Percentiles rank a stretch among this genome's conserved stretches.
Conservation (phyloP, 2,329 filamentous ascomycete genomes). For the Epichloe typhina region DNA sequence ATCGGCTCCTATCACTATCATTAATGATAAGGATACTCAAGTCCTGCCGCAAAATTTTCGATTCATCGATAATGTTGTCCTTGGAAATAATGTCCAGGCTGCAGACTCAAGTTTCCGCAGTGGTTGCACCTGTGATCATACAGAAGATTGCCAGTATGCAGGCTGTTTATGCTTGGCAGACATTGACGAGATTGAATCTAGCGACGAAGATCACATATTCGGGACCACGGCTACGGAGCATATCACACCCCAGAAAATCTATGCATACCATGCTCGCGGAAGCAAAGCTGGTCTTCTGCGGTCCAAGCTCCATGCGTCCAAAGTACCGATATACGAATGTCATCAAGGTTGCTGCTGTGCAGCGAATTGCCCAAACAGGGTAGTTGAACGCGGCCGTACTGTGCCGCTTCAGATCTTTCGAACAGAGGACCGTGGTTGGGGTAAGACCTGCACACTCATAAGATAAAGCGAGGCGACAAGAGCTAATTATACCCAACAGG, state of each 20-base stretch:
- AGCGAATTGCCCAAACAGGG: conserved; percentile 53
- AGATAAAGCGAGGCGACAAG: background rate
- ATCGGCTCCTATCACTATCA: conserved; percentile 42
- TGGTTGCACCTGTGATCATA: conserved; percentile 53
- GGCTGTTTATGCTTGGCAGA: conserved; percentile 59
- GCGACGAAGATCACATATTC: conserved; percentile 11
- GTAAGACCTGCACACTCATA: conserved; percentile 26
- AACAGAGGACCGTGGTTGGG: conserved; percentile 63
- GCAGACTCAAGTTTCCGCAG: conserved; percentile 49
- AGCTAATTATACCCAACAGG: conserved; percentile 24
- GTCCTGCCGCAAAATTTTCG: conserved; percentile 50
- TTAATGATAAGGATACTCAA: conserved; percentile 47
- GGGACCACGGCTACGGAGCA: conserved; percentile 10
- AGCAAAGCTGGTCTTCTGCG: conserved; percentile 38
- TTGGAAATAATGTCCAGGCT: conserved; percentile 45
- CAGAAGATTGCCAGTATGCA: conserved; percentile 53
- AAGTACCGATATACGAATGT: conserved; percentile 65
- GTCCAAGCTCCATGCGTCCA: conserved; percentile 36
- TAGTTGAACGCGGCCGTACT: conserved; percentile 61
- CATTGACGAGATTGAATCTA: conserved; percentile 23
- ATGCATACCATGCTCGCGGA: conserved; percentile 52
- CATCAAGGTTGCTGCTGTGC: conserved; percentile 58
- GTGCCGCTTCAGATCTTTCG: conserved; percentile 67
- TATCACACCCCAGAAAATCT: conserved; percentile 24
- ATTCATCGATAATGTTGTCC: conserved; percentile 52